These are phyloP conservation scores for Sarcodon aspratus DNA, from an alignment of 768 basidiomycete species.

Conservation along the genomic window DNA sequence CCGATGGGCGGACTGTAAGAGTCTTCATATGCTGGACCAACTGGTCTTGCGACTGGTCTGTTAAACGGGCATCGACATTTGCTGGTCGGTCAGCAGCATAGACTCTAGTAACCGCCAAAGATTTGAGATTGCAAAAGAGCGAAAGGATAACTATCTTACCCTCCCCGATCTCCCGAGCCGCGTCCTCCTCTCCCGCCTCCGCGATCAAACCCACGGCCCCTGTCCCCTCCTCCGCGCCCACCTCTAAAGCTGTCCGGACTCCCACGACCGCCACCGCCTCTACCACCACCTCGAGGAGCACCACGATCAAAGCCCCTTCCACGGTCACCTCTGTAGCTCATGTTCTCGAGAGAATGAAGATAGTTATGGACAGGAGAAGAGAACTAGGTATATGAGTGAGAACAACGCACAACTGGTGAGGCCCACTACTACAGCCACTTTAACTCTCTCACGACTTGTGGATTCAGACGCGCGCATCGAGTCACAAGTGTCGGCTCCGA, in stretches of 20 bases:
- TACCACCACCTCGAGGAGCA: conserved; percentile 9
- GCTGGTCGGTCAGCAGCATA: conserved; percentile 27
- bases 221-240: conserved; percentile 4
- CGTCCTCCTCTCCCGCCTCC: conserved; percentile 17
- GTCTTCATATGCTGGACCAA: conserved; percentile 26
- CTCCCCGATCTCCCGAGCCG: conserved; percentile 25
- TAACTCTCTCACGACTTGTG: too few species aligned
- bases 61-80: conserved; percentile 42
- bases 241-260: conserved; percentile 15
- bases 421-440: too few species aligned
- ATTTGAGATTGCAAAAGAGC: neutral
- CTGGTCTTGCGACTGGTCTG: conserved; percentile 28
- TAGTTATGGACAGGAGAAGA: neutral
- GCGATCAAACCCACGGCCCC: conserved; percentile 13
- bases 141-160: conserved; percentile 19
- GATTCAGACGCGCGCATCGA: too few species aligned
- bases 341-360: neutral
- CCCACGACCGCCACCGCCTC: conserved; percentile 14
- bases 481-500: too few species aligned
- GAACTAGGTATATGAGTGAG: neutral
- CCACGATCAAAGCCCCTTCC: conserved; percentile 15
- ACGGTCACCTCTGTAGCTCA: conserved; percentile 7
- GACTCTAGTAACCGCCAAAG: conserved; percentile 18
- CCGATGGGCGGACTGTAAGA: conserved; percentile 14
- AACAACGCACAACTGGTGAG: too few species aligned